Percentiles rank a stretch among this genome's conserved stretches.
Evolutionary conservation across 331 rosid species (phyloP).

Genomic region (Dryas integrifolia): DNA sequence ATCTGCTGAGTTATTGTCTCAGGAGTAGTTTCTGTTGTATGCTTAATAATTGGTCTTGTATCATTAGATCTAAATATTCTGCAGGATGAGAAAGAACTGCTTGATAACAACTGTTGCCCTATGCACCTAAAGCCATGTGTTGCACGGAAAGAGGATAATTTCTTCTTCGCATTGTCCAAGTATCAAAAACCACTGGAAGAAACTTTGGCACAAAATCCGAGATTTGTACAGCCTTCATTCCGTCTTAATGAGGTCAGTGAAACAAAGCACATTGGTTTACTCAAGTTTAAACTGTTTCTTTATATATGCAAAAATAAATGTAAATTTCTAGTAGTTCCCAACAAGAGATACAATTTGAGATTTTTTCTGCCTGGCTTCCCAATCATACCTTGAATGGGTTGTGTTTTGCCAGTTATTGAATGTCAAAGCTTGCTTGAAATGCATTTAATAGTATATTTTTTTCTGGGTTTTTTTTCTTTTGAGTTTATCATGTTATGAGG

Average conservation of each 20-base stretch:
- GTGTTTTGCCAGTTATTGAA: too few species aligned
- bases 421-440: too few species aligned
- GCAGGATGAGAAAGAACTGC: conserved; percentile 91
- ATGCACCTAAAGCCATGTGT: conserved; percentile 86
- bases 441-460: too few species aligned
- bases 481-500: too few species aligned
- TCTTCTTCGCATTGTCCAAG: conserved; percentile 84
- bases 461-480: too few species aligned
- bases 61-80: conserved; percentile 18
- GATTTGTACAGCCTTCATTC: conserved; percentile 78
- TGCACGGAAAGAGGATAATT: conserved; percentile 86
- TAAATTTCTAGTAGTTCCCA: background rate
- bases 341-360: background rate
- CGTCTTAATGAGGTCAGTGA: conserved; percentile 80
- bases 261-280: background rate
- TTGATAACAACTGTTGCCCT: conserved; percentile 78
- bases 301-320: background rate
- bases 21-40: conserved; percentile 18
- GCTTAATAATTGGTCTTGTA: conserved; percentile 8
- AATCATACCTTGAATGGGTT: background rate
- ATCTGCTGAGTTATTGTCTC: background rate
- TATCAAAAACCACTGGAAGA: conserved; percentile 76
- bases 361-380: background rate
- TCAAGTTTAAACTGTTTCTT: background rate
- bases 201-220: conserved; percentile 56